Conservation (phyloP, 768 basidiomycete species). For the Russula griseocarnosa region DNA sequence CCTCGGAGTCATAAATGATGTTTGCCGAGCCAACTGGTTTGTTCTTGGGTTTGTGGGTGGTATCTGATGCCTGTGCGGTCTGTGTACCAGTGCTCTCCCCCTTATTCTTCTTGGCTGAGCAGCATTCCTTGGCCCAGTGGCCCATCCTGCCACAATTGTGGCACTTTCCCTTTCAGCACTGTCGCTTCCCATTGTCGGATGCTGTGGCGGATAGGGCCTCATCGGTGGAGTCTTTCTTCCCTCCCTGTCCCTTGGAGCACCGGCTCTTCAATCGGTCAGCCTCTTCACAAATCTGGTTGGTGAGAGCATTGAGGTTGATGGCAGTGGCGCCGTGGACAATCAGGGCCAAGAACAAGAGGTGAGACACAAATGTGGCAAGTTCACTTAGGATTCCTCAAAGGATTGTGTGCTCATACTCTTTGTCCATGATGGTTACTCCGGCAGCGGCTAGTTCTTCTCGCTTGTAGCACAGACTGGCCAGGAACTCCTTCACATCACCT, state of each 20-base stretch:
- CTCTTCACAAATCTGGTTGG: background rate
- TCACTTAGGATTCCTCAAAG: background rate
- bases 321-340: background rate
- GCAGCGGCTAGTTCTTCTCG: background rate
- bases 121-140: background rate
- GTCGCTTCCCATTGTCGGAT: constrained; percentile 1
- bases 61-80: no score
- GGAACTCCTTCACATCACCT: background rate
- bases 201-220: background rate
- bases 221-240: background rate
- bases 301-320: background rate
- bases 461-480: background rate
- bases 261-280: background rate
- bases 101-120: background rate
- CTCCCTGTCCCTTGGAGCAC: no score
- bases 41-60: no score
- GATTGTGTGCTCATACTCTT: background rate
- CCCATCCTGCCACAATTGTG: background rate
- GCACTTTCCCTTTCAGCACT: constrained; percentile 11
- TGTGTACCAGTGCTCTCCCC: no score
- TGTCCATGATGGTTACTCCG: background rate
- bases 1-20: no score
- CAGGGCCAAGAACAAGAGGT: background rate
- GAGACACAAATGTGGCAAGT: background rate
- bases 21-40: no score